Base-by-base conservation (phyloP, 148 eudicot genomes). In the Vaccinium myrtillus region DNA sequence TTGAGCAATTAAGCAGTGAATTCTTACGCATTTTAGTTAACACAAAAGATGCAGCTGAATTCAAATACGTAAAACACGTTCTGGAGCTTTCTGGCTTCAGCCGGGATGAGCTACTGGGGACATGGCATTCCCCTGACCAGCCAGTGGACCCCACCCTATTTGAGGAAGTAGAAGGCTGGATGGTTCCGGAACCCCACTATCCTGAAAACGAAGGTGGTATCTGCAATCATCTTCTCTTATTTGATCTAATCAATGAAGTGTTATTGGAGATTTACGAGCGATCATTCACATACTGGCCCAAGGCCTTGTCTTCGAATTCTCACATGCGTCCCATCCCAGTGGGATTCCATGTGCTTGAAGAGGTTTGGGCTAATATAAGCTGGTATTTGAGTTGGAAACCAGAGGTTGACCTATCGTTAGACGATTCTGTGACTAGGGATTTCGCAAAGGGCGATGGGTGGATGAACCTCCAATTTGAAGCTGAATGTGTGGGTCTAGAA, bases 391-490 rank as follows among this genome's bases (percentile, higher is more conserved):
- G 91, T 67, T 91, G 91, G 69, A 90, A 39, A 59, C 88, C 88
- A 0, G 86, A 86, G 43, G 25, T 70, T 54, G 89, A 89, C 48
- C 88, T 82, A 7, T 81, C 87, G 0, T 83, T 91, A 51, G 98
- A 94, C 32, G 88, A 89, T 79, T 90, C 89, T 53, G 89, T 93
- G 32, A 63, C 86, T 6, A 88, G 88, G 2, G 99, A 96, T 86
- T 85, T 96, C 75, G 88, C 84, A 1, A 91, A 89, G 78, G 88
- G 88, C 77, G 93, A 92, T 61, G 85, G 87, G 36, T 96, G 99
- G 99, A 94, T 96, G 97, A 94, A 94, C 85, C 91, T 96, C 56
- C 99, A 94, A 49, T 87, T 89, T 69, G 97, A 96, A 83, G 97
- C 93, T 43, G 97, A 94, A 83, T 91, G 90, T 84, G 93, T 91